These are phyloP conservation scores for Botrytis hyacinthi DNA, from an alignment of 2,329 filamentous ascomycete species.

Conservation along the genomic window DNA sequence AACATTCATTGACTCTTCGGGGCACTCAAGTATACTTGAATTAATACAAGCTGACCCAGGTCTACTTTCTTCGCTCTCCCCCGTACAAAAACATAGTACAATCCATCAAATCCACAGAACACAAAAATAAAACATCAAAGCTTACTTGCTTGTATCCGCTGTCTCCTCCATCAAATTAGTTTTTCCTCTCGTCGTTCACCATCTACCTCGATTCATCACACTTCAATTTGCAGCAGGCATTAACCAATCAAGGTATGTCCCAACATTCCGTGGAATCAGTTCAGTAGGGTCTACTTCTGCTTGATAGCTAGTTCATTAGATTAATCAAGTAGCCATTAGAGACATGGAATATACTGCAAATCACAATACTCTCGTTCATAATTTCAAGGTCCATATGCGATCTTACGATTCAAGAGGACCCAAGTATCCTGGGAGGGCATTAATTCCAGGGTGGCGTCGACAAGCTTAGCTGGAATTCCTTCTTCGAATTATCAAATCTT, in stretches of 20 bases:
- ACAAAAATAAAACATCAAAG: background rate
- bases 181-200: background rate
- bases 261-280: background rate
- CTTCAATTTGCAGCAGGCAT: background rate
- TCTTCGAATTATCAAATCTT: background rate
- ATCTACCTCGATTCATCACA: background rate
- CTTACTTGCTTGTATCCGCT: background rate
- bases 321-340: background rate
- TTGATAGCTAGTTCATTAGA: background rate
- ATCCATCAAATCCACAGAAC: background rate
- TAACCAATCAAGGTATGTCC: background rate
- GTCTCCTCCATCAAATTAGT: background rate
- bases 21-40: background rate
- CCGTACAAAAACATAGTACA: background rate
- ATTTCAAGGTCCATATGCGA: background rate
- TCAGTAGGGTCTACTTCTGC: too few species aligned
- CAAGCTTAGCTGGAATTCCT: background rate
- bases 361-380: background rate
- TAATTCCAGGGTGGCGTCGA: background rate
- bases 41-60: background rate
- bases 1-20: background rate
- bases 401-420: background rate
- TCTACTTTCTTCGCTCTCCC: background rate
- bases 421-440: background rate
- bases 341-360: too few species aligned